Evolutionary conservation across 1,284 basidiomycete species (phyloP), one percentile per base, ranked within the genome.

Genomic region (Fomitopsis betulina): DNA sequence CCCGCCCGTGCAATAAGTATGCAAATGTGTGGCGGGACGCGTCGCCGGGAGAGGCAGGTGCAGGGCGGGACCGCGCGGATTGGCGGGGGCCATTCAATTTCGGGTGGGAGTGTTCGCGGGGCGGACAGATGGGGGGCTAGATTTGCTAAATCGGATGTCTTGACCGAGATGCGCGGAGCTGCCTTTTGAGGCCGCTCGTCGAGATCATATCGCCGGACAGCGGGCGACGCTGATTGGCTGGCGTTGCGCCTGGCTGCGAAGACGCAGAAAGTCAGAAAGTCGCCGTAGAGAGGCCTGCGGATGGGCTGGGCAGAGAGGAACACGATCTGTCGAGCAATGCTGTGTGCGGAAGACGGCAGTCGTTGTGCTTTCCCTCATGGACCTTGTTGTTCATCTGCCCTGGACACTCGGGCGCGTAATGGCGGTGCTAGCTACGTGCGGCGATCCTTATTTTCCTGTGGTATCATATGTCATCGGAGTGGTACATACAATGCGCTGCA

Each of bases 131-230:
- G 49, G 30, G 23, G 49, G 49, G 33, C 32, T 32, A 33, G 49
- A 51, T 33, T n/a, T 51, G 32, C 49, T 37, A 51, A 35, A 51
- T 51, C 17, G 49, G 49, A 33, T 10, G 49, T 3, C 30, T 32
- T 15, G 23, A 37, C 49, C 49, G 49, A 51, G 49, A 51, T 51
- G 49, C 49, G 49, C 49, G 49, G 49, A 37, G 49, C 49, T 51
- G 49, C 49, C 49, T 10, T 9, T 35, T 51, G 6, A 2, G 49
- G 49, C 19, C n/a, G 49, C 21, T 51, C 49, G 49, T 51, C 49
- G 49, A 51, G 49, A 51, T 51, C n/a, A 10, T 51, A 51, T 51
- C 49, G 49, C 49, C 49, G 49, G 49, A 23, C 8, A 8, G 17
- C 32, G 49, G 15, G 12, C 32, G n/a, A 10, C 27, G 32, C 49